A percentile compares a stretch with the other conserved stretches of the same genome.
phyloP scores from a whole-genome alignment of 257 asterid genomes.

The Misopates orontium region DNA sequence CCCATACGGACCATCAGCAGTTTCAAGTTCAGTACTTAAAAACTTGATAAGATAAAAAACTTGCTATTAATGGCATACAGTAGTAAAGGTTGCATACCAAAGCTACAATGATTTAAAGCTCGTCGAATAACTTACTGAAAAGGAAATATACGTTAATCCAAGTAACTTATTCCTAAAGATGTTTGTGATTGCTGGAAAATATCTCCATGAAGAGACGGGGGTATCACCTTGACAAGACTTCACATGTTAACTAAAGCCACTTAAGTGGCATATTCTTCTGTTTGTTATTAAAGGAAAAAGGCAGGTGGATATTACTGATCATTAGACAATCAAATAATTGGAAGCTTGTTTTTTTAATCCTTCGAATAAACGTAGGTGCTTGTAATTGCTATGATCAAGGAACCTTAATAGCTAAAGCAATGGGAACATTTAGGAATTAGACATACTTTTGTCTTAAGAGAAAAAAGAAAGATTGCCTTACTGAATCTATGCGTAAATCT shows the following conservation, averaged over 20 bases:
- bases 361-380: constrained; percentile 8
- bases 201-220: neutral
- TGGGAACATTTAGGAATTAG: constrained; percentile 22
- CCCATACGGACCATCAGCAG: too few species aligned
- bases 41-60: neutral
- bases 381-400: constrained; percentile 21
- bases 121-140: neutral
- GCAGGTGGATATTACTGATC: neutral
- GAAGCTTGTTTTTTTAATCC: neutral
- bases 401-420: constrained; percentile 25
- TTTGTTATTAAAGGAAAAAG: constrained; percentile 13
- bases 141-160: too few species aligned
- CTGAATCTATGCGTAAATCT: constrained; percentile 17
- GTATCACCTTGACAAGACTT: constrained; percentile 1
- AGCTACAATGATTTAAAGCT: neutral
- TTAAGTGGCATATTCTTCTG: constrained; percentile 22
- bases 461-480: constrained; percentile 26
- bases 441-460: constrained; percentile 10
- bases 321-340: constrained; percentile 11
- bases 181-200: too few species aligned
- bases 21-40: neutral
- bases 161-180: too few species aligned
- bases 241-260: constrained; percentile 17
- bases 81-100: neutral
- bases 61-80: neutral